Conservation (phyloP, 1,284 basidiomycete genomes). For the Austropuccinia psidii region DNA sequence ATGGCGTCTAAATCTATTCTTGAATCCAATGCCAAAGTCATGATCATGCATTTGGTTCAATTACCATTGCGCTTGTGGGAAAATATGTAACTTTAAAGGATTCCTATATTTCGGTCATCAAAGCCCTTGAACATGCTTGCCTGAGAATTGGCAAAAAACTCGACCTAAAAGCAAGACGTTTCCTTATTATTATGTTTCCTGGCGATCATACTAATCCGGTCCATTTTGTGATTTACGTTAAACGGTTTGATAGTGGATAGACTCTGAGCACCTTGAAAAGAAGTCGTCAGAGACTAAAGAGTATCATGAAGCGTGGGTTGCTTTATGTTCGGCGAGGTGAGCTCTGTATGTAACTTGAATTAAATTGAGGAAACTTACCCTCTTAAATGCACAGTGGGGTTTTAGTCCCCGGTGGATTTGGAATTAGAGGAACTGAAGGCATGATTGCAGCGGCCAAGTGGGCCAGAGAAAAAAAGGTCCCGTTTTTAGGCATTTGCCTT, state of each 20-base stretch:
- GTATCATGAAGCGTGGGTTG: slow-evolving; percentile 94
- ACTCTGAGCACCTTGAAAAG: slow-evolving; percentile 81
- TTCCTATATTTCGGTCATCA: slow-evolving; percentile 97
- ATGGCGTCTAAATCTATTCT: neutral
- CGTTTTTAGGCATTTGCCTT: slow-evolving; percentile 93
- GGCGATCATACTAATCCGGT: slow-evolving; percentile 22
- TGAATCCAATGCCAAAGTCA: slow-evolving; percentile 20
- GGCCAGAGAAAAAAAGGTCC: slow-evolving; percentile 87
- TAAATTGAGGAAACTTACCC: neutral
- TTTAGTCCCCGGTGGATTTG: slow-evolving; percentile 93
- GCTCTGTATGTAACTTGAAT: neutral
- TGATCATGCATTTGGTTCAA: slow-evolving; percentile 61
- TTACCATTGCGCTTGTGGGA: slow-evolving; percentile 85
- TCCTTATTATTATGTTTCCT: neutral
- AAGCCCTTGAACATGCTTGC: slow-evolving; percentile 92
- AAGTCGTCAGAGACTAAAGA: slow-evolving; percentile 61
- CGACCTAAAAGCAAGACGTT: slow-evolving; percentile 59
- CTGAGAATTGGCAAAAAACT: slow-evolving; percentile 82
- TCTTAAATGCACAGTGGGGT: slow-evolving; percentile 60
- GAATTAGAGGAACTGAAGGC: slow-evolving; percentile 84
- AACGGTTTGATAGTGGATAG: too few relatives aligned
- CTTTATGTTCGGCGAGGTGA: slow-evolving; percentile 78
- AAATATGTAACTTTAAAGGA: slow-evolving; percentile 98
- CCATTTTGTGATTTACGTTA: slow-evolving; percentile 4
- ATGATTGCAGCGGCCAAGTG: slow-evolving; percentile 97